phyloP scores from a whole-genome alignment of 2,329 filamentous ascomycete genomes.

The Calonectria crousiana region DNA sequence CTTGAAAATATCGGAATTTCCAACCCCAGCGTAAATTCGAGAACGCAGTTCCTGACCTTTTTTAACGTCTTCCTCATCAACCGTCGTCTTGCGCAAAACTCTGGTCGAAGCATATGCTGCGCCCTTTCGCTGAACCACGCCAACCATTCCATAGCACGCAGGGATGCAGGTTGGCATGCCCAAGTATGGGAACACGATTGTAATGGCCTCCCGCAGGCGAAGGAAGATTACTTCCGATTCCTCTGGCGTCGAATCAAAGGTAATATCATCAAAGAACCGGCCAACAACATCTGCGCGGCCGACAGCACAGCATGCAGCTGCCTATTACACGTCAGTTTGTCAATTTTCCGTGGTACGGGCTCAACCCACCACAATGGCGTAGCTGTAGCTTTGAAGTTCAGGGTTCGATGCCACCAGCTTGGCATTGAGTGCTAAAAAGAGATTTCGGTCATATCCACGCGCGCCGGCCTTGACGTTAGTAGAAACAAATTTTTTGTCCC shows the following conservation, averaged over 20 bases:
- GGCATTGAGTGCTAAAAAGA: slow-evolving; percentile 14
- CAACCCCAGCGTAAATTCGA: slow-evolving; percentile 30
- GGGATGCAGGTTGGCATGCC: slow-evolving; percentile 35
- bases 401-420: background rate
- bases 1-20: slow-evolving; percentile 31
- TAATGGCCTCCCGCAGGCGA: slow-evolving; percentile 28
- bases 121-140: slow-evolving; percentile 31
- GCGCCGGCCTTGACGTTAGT: slow-evolving; percentile 28
- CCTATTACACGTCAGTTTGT: background rate
- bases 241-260: slow-evolving; percentile 20
- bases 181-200: slow-evolving; percentile 29
- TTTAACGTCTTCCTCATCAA: slow-evolving; percentile 27
- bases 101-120: slow-evolving; percentile 25
- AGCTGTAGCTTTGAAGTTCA: background rate
- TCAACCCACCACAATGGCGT: background rate
- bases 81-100: slow-evolving; percentile 23
- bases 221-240: slow-evolving; percentile 26
- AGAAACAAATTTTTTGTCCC: slow-evolving; percentile 32
- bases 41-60: slow-evolving; percentile 22
- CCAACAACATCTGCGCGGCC: slow-evolving; percentile 32
- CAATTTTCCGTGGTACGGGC: too few species aligned
- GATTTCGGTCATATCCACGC: slow-evolving; percentile 16
- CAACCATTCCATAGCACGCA: slow-evolving; percentile 37
- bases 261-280: slow-evolving; percentile 29
- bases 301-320: slow-evolving; percentile 30